Conservation (phyloP, 1,284 basidiomycete species). For the Malassezia sympodialis region DNA sequence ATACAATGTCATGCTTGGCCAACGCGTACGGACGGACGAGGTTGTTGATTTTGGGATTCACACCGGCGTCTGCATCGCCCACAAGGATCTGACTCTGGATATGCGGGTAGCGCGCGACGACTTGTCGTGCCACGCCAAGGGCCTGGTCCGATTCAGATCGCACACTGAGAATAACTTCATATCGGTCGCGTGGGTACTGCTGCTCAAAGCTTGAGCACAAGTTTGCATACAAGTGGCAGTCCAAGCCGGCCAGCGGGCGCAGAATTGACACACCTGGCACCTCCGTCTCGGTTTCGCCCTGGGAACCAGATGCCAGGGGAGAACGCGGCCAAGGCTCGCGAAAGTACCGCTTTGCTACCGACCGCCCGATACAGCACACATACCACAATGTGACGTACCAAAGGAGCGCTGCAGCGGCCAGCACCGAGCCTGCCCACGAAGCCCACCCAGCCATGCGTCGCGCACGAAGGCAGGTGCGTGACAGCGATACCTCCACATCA, state of each 20-base stretch:
- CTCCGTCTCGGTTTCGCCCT: slow-evolving; percentile 53
- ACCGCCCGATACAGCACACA: slow-evolving; percentile 65
- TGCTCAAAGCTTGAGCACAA: slow-evolving; percentile 41
- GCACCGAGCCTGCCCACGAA: not conserved
- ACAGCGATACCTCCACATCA: not conserved
- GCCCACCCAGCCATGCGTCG: not conserved
- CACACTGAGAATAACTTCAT: slow-evolving; percentile 42
- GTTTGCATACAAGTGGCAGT: slow-evolving; percentile 41
- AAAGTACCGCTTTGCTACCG: slow-evolving; percentile 30
- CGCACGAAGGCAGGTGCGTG: not conserved
- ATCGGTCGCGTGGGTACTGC: slow-evolving; percentile 33
- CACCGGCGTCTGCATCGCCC: slow-evolving; percentile 56
- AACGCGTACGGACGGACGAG: slow-evolving; percentile 67
- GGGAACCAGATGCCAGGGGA: slow-evolving; percentile 14
- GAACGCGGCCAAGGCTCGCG: slow-evolving; percentile 18
- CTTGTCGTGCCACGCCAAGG: slow-evolving; percentile 30
- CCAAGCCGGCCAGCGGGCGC: slow-evolving; percentile 41
- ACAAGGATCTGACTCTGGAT: slow-evolving; percentile 32
- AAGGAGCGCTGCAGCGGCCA: slow-evolving; percentile 9
- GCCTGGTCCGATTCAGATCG: slow-evolving; percentile 33
- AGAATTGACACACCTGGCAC: slow-evolving; percentile 38
- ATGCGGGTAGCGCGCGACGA: slow-evolving; percentile 31
- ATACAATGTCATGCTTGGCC: slow-evolving; percentile 78
- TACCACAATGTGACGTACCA: slow-evolving; percentile 69
- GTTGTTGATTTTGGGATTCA: slow-evolving; percentile 98